phyloP scores from a whole-genome alignment of 2,329 filamentous ascomycete genomes.

The Camptophora hylomeconis region DNA sequence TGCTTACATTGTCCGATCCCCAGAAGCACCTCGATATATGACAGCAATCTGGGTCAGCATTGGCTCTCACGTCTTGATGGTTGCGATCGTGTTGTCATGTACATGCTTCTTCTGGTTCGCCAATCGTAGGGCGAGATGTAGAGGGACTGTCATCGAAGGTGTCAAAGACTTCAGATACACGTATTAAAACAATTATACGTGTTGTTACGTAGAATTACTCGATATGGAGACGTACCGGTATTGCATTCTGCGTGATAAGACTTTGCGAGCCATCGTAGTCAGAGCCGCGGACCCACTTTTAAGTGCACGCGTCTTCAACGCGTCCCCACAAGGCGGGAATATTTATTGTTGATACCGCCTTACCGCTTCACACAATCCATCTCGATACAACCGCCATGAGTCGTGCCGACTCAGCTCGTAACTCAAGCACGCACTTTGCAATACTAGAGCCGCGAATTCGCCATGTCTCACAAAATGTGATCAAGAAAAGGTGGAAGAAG shows the following conservation, averaged over 20 bases:
- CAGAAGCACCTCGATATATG: slow-evolving; percentile 48
- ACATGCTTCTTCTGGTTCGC: slow-evolving; percentile 15
- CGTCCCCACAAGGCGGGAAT: too few relatives aligned
- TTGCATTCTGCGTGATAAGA: too few relatives aligned
- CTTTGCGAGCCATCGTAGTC: too few relatives aligned
- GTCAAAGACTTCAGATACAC: slow-evolving; percentile 15
- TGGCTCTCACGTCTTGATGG: slow-evolving; percentile 25
- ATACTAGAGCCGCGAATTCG: slow-evolving; percentile 3
- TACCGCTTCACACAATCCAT: too few relatives aligned
- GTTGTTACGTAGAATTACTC: too few relatives aligned
- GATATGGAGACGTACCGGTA: too few relatives aligned
- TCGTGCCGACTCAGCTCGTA: background rate
- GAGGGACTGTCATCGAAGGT: slow-evolving; percentile 12
- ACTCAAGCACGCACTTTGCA: background rate
- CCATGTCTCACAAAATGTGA: slow-evolving; percentile 8
- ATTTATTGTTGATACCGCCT: too few relatives aligned
- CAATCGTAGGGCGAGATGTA: slow-evolving; percentile 10
- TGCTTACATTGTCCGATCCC: slow-evolving; percentile 49
- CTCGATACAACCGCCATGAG: slow-evolving; percentile 1
- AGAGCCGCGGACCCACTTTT: too few relatives aligned
- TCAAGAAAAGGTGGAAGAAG: slow-evolving; percentile 6
- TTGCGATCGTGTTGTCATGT: slow-evolving; percentile 12
- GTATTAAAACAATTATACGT: too few relatives aligned
- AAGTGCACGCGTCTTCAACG: too few relatives aligned
- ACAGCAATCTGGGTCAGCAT: slow-evolving; percentile 58